Base-by-base conservation (phyloP, 2,329 filamentous ascomycete species). In the Coleophoma eucalyptorum region DNA sequence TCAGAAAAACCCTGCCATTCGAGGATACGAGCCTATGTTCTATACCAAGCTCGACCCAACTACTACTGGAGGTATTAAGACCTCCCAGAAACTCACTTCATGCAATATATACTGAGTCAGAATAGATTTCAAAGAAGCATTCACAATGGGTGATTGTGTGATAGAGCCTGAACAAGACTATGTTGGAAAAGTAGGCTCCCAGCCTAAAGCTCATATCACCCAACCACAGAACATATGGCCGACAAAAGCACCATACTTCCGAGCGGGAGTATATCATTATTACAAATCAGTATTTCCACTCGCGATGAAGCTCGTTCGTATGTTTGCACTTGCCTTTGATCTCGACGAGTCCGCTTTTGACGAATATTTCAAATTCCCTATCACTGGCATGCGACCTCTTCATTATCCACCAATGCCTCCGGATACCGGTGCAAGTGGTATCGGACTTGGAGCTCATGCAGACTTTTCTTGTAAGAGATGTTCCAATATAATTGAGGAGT, bases 231-330 rank as follows among this genome's bases (percentile, higher is more conserved):
- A 70, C 44, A 62, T 67, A 20, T 70, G 68, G 68, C 67, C 68
- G 2, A 32, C 49, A 1, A 49, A 54, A 16, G 63, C 61, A 2
- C 72, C 72, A 6, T 58, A 60, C 12, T 78, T 81, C 62, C 72
- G 73, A 53, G 51, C 67, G 1, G 68, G 69, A 18, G 62, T 72
- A 10, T 56, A 76, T 16, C 55, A 55, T 2, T 77, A 79, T 57
- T 78, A 72, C 65, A 58, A 63, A n/a, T 62, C 66, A 4, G 74
- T 73, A 19, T 65, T 83, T 11, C 62, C 51, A 1, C 67, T 82
- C 2, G 73, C 77, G 1, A 69, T 79, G 18, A 48, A 66, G 56
- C 52, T 70, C 8, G 62, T 67, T 35, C 60, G 58, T 35, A 56
- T 65, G 43, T 65, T 73, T 34, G 70, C 71, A 2, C 62, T 73